Conservation (phyloP, 305 asterid species). For the Fraxinus xanthoxyloides region DNA sequence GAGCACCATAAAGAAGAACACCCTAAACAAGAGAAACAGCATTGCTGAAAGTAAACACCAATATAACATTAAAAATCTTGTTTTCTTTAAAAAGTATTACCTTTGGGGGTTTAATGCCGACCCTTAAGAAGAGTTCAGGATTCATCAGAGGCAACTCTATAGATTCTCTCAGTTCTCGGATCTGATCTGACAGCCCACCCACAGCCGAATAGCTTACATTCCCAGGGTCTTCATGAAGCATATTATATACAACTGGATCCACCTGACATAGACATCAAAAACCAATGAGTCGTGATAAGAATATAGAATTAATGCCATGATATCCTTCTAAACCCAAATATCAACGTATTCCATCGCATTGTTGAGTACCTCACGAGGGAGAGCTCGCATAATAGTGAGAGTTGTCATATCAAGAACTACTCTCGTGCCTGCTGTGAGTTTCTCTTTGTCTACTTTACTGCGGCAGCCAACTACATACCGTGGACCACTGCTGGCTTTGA, state of each 20-base stretch:
- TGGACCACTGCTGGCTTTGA: slow-evolving; percentile 98
- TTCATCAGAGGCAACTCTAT: slow-evolving; percentile 91
- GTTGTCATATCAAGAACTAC: slow-evolving; percentile 98
- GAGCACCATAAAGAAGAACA: slow-evolving; percentile 93
- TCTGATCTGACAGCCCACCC: slow-evolving; percentile 96
- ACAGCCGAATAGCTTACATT: slow-evolving; percentile 95
- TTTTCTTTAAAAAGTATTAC: slow-evolving; percentile 27
- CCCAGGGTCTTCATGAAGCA: slow-evolving; percentile 98
- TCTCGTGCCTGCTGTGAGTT: slow-evolving; percentile 79
- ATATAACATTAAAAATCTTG: neutral
- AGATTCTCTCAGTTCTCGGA: slow-evolving; percentile 92
- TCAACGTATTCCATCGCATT: slow-evolving; percentile 2
- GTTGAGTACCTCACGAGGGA: slow-evolving; percentile 84
- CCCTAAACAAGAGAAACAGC: slow-evolving; percentile 50
- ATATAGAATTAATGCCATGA: slow-evolving; percentile 1
- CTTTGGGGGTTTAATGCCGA: slow-evolving; percentile 97
- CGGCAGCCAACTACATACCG: slow-evolving; percentile 99
- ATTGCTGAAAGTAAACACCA: slow-evolving; percentile 14
- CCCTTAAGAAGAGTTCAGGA: slow-evolving; percentile 92
- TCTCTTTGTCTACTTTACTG: slow-evolving; percentile 93
- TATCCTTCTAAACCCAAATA: slow-evolving; percentile 14
- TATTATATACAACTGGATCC: slow-evolving; percentile 91
- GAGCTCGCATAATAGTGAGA: slow-evolving; percentile 95
- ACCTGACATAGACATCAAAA: slow-evolving; percentile 50
- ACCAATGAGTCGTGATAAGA: neutral